A percentile compares a stretch with the other conserved stretches of the same genome.
These are phyloP conservation scores for Microascus cirrosus DNA, from an alignment of 2,329 filamentous ascomycete species.

Conservation along the genomic window DNA sequence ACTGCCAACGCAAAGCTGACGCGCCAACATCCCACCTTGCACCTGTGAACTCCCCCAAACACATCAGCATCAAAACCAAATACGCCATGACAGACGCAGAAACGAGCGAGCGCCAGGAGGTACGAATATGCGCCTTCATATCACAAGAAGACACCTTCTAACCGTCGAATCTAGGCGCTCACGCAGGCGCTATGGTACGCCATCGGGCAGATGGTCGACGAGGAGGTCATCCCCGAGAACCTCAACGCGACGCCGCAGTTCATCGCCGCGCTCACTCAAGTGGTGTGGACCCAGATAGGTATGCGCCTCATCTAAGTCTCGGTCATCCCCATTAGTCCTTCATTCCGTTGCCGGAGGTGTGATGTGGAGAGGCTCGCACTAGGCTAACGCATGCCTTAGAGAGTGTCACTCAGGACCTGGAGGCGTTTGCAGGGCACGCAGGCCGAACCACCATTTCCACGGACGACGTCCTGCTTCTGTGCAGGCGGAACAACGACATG, in stretches of 20 bases:
- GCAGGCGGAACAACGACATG: constrained; percentile 76
- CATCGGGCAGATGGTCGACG: constrained; percentile 79
- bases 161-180: constrained; percentile 44
- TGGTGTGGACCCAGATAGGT: constrained; percentile 84
- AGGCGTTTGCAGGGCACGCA: constrained; percentile 59
- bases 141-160: neutral
- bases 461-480: constrained; percentile 79
- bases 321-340: neutral
- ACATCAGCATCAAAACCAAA: neutral
- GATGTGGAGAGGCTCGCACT: neutral
- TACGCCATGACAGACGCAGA: constrained; percentile 7
- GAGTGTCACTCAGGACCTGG: constrained; percentile 44
- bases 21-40: neutral
- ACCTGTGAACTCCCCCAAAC: neutral
- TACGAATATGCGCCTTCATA: neutral
- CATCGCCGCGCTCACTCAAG: constrained; percentile 74
- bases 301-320: constrained; percentile 12
- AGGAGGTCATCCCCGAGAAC: constrained; percentile 47
- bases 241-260: constrained; percentile 88
- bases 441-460: constrained; percentile 69
- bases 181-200: constrained; percentile 79
- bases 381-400: constrained; percentile 22
- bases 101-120: constrained; percentile 6
- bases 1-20: no score
- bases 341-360: neutral